Evolutionary conservation across 208 protist species (phyloP), one percentile per base, ranked within the genome.

Genomic region (Plasmodiophora brassicae): DNA sequence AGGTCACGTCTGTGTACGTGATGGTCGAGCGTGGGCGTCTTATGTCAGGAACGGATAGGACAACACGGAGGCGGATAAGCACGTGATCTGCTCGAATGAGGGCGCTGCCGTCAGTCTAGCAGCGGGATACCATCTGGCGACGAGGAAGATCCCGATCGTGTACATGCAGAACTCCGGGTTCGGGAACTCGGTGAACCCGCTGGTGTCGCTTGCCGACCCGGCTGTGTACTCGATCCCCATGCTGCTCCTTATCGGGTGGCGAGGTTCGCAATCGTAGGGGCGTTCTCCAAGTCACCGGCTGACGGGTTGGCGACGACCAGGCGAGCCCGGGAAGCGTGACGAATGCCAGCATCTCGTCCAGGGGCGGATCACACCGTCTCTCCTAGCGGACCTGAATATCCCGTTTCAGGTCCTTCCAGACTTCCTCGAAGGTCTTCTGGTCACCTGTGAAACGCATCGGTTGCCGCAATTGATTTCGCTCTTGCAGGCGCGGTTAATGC

Each of bases 91-190:
- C 8, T 92, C 95, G 25, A 96, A 94, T 91, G 93, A 95, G 84
- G 95, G 94, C 28, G 95, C 94, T 38, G 54, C 45, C 14, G 90
- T 96, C 46, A 93, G 92, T 0, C 92, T 96, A 87, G 94, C 94
- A 22, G 89, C 92, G 0, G 95, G 95, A 10, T 89, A 95, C 89
- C 93, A 96, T 89, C 35, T 96, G n/a, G 93, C 94, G 43, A 97
- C 95, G 0, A 92, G 93, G 53, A 91, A 93, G 72, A 85, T 92
- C 0, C 93, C 94, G 41, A 89, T 92, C 22, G 91, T 95, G 8
- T 95, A 96, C 84, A 60, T 95, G 85, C 93, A 94, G 46, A 96
- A 95, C 88, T 92, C 90, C n/a, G 93, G 94, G 5, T 53, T 96
- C 0, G 94, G 94, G 8, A 95, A 96, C 86, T 89, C 90, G 1